Base-by-base conservation (phyloP, 331 rosid genomes). In the Quercus phellos region DNA sequence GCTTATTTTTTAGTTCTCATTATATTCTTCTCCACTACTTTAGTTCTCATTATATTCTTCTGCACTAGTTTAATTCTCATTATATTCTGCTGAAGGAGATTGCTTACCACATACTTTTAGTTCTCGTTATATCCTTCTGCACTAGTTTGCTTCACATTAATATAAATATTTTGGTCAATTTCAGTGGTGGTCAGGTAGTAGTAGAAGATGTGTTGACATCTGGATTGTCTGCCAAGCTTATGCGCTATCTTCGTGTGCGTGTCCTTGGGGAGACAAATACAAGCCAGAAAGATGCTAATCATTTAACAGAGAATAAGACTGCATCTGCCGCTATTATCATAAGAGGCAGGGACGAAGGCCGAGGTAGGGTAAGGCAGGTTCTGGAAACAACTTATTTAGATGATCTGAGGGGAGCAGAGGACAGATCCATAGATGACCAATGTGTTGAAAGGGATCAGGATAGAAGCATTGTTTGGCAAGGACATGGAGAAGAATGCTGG, bases 151-250 rank as follows among this genome's bases (percentile, higher is more conserved):
- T n/a, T 16, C 50, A 27, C 54, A 32, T 46, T 24, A 77, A 61
- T 77, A 46, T 72, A 21, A 43, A 22, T 74, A 13, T 59, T 59
- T 76, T 53, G 76, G 73, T 26, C 73, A 46, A 70, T 84, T 43
- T 70, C 89, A 93, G 99, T 13, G 96, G 97, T 8, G 84, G 87
- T 80, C 88, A 80, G 79, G 81, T 95, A 50, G 82, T 95, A 32
- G 94, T 95, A 63, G 98, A 93, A 91, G 99, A 92, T 73, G 99
- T 91, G 32, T 88, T 95, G 87, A 90, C 97, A 10, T 91, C 97
- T 75, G 93, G 98, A 55, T 85, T 95, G 81, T 88, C 99, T 75
- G 96, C 98, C 72, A 91, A 91, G 86, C 96, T 95, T 55, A 95
- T 95, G 99, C 98, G 92, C 6, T 93, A 90, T 84, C 98, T 95